These are phyloP conservation scores for Clohesyomyces aquaticus DNA, from an alignment of 495 filamentous ascomycete genomes.

Conservation along the genomic window DNA sequence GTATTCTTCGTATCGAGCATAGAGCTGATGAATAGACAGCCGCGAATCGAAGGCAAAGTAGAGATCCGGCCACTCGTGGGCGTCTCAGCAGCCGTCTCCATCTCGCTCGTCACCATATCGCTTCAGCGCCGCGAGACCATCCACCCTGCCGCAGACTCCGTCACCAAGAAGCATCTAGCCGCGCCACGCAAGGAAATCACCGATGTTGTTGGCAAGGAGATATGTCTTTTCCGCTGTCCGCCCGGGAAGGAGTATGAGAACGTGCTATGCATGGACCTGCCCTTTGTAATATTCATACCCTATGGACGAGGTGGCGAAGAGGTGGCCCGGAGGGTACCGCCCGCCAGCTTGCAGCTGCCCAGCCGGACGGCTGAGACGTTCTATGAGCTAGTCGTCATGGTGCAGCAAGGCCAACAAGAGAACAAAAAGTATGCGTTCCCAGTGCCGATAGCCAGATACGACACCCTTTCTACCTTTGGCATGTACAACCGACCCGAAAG, in stretches of 20 bases:
- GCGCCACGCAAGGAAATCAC: slow-evolving; percentile 89
- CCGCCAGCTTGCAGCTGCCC: slow-evolving; percentile 86
- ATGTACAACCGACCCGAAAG: slow-evolving; percentile 98
- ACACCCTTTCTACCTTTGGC: slow-evolving; percentile 96
- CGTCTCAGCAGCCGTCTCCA: slow-evolving; percentile 80
- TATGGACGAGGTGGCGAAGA: slow-evolving; percentile 89
- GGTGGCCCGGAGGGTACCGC: slow-evolving; percentile 82
- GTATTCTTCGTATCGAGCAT: slow-evolving; percentile 4
- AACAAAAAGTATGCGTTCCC: slow-evolving; percentile 91
- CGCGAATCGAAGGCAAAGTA: slow-evolving; percentile 95
- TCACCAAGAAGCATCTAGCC: slow-evolving; percentile 88
- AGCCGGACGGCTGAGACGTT: slow-evolving; percentile 93
- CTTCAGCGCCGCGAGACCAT: slow-evolving; percentile 94
- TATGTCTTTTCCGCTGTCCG: slow-evolving; percentile 84
- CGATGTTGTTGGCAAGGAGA: slow-evolving; percentile 93
- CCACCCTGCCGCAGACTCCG: slow-evolving; percentile 90
- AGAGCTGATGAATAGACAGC: slow-evolving; percentile 57
- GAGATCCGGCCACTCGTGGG: slow-evolving; percentile 88
- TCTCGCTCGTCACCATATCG: slow-evolving; percentile 93
- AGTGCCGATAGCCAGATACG: slow-evolving; percentile 87
- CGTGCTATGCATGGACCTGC: slow-evolving; percentile 95
- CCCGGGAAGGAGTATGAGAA: slow-evolving; percentile 81
- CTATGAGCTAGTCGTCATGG: slow-evolving; percentile 94
- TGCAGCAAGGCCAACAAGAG: slow-evolving; percentile 84
- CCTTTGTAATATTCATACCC: slow-evolving; percentile 96